Base-by-base conservation (phyloP, 208 protist genomes). In the Trypanosomatidae sp. region DNA sequence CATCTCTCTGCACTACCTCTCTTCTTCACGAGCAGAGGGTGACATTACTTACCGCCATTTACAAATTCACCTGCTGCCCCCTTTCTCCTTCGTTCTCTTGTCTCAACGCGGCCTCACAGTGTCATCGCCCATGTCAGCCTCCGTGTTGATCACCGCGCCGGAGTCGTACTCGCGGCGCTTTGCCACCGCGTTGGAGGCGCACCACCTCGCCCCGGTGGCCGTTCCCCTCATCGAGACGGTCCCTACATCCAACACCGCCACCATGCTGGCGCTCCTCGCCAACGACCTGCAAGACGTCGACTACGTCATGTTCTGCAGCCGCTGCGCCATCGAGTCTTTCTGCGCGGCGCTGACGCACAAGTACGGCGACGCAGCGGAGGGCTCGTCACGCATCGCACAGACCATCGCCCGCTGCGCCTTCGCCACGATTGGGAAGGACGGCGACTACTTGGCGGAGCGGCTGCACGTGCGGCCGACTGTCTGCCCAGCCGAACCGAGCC, bases 241-340 rank as follows among this genome's bases (percentile, higher is more conserved):
- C 17, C 41, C 71, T 12, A 69, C 71, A 47, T 39, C 71, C 25
- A 36, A 76, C 62, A 69, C 71, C n/a, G 71, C 62, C 8, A 25
- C 7, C 22, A 76, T 76, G 71, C 41, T 15, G 22, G 49, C 71
- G 12, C 52, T 76, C 15, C 64, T 76, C 28, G 59, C 30, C 1
- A 36, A 64, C 2, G 71, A 69, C 28, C 52, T 76, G 2, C n/a
- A 64, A 17, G 53, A 59, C 64, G 47, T 76, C 41, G 71, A 76
- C 71, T 76, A 76, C 52, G 47, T 76, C 3, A 53, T 59, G 12
- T 76, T 76, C 47, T 76, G 71, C 64, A 76, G 71, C 30, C 71
- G 71, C 4, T 76, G 71, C 36, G 71, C 71, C 64, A 47, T 76
- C 47, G 71, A 69, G 28, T 76, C 71, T 5, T 49, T 76, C 10